These are phyloP conservation scores for Asterophora parasitica DNA, from an alignment of 768 basidiomycete genomes.

Conservation along the genomic window DNA sequence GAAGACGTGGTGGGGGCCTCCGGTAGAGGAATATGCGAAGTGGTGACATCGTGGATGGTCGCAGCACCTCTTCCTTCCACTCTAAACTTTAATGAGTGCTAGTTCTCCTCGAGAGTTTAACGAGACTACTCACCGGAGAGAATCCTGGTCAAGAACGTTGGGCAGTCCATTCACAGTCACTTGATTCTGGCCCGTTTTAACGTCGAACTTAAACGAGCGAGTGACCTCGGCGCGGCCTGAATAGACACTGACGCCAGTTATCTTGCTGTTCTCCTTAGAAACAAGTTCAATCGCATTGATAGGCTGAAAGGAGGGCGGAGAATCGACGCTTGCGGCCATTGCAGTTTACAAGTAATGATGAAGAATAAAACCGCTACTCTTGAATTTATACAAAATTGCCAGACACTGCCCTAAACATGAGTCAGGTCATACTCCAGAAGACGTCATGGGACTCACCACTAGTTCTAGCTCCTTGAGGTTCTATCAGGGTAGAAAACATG, in stretches of 20 bases:
- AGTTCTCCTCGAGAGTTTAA: not conserved
- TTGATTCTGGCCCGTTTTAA: conserved; percentile 29
- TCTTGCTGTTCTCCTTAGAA: conserved; percentile 26
- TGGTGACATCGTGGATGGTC: conserved; percentile 32
- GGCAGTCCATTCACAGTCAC: conserved; percentile 30
- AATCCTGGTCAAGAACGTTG: conserved; percentile 23
- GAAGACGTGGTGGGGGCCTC: conserved; percentile 15
- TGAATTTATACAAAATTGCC: too few relatives aligned
- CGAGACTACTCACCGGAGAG: conserved; percentile 24
- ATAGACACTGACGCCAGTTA: conserved; percentile 31
- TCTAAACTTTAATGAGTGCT: conserved; percentile 11
- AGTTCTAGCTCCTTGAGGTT: too few relatives aligned
- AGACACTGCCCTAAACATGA: too few relatives aligned
- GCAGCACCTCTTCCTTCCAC: conserved; percentile 31
- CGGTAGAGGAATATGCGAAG: not conserved
- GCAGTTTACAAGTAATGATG: too few relatives aligned
- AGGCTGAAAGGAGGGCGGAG: not conserved
- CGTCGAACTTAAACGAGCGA: conserved; percentile 25
- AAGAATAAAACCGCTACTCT: too few relatives aligned
- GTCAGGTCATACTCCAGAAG: too few relatives aligned
- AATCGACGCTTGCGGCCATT: not conserved
- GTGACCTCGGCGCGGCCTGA: conserved; percentile 32
- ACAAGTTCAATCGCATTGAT: conserved; percentile 19
- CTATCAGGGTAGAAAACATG: too few relatives aligned
- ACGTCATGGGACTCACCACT: too few relatives aligned